These are phyloP conservation scores for Ceratobasidium sp. DNA, from an alignment of 1,284 basidiomycete genomes.

Conservation along the genomic window DNA sequence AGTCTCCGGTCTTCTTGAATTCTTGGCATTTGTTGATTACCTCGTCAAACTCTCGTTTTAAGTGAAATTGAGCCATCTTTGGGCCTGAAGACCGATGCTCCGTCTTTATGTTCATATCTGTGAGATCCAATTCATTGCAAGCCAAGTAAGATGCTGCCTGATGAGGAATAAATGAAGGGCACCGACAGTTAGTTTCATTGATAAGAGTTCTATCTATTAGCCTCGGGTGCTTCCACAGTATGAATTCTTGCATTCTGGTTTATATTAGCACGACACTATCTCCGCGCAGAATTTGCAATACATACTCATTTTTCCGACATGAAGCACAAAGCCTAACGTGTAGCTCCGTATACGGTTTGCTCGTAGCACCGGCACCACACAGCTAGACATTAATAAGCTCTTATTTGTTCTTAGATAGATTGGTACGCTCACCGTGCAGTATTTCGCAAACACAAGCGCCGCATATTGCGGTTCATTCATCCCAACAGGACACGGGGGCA, in stretches of 20 bases:
- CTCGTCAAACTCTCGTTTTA: neutral
- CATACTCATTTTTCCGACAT: slow-evolving; percentile 12
- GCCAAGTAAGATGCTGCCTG: too few relatives aligned
- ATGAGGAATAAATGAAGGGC: too few relatives aligned
- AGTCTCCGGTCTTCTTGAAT: neutral
- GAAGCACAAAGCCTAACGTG: slow-evolving; percentile 2
- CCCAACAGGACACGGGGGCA: slow-evolving; percentile 19
- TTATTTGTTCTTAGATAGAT: too few relatives aligned
- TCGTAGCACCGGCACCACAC: neutral
- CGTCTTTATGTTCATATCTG: too few relatives aligned
- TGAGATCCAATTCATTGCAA: too few relatives aligned
- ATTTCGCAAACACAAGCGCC: slow-evolving; percentile 13
- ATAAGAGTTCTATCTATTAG: neutral
- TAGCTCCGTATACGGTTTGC: slow-evolving; percentile 10
- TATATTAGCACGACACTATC: neutral
- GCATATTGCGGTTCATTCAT: slow-evolving; percentile 27
- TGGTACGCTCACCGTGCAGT: slow-evolving; percentile 5
- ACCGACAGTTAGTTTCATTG: neutral
- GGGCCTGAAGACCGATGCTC: too few relatives aligned
- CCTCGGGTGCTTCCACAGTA: neutral
- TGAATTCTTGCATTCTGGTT: neutral
- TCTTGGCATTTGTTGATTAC: neutral
- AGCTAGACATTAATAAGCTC: neutral
- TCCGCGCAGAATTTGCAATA: neutral
- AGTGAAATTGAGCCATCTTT: too few relatives aligned